Percentiles rank a stretch among this genome's conserved stretches.
Conservation (phyloP, 139 green algal species). For the Chlamydomonas asymmetrica region DNA sequence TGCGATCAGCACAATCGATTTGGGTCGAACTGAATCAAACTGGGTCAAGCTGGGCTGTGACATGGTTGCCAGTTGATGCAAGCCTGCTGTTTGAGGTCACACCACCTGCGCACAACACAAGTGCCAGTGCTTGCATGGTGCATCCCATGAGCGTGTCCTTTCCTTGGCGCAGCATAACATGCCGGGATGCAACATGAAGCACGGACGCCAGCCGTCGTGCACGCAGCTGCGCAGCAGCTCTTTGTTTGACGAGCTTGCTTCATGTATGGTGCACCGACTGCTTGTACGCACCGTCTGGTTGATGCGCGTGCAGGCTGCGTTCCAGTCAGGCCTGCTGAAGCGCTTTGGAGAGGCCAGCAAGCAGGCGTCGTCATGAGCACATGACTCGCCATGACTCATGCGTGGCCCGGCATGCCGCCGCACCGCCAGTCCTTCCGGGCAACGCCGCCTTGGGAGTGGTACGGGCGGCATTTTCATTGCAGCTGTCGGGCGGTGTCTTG, state of each 20-base stretch:
- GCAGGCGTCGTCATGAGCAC: too few species aligned
- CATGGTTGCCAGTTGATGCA: too few species aligned
- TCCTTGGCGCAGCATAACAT: neutral
- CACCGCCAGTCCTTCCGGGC: too few species aligned
- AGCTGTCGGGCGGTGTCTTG: too few species aligned
- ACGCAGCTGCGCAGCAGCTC: neutral
- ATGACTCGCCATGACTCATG: too few species aligned
- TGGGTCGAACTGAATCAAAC: too few species aligned
- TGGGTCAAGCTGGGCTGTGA: too few species aligned
- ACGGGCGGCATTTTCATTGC: too few species aligned
- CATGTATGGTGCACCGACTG: neutral
- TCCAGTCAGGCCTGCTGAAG: slow-evolving; percentile 42
- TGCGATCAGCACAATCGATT: too few species aligned
- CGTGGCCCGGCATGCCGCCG: too few species aligned
- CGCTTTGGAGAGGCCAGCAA: slow-evolving; percentile 26
- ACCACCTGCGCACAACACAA: neutral
- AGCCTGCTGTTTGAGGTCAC: too few species aligned
- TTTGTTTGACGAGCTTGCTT: neutral
- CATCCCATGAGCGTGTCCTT: neutral
- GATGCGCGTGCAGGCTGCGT: slow-evolving; percentile 22
- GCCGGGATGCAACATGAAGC: neutral
- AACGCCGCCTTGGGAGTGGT: too few species aligned
- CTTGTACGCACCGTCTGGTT: neutral
- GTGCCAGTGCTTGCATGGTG: neutral
- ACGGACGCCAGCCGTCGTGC: neutral